Base-by-base conservation (phyloP, 176 grass and related monocot genomes). In the Ensete ventricosum region DNA sequence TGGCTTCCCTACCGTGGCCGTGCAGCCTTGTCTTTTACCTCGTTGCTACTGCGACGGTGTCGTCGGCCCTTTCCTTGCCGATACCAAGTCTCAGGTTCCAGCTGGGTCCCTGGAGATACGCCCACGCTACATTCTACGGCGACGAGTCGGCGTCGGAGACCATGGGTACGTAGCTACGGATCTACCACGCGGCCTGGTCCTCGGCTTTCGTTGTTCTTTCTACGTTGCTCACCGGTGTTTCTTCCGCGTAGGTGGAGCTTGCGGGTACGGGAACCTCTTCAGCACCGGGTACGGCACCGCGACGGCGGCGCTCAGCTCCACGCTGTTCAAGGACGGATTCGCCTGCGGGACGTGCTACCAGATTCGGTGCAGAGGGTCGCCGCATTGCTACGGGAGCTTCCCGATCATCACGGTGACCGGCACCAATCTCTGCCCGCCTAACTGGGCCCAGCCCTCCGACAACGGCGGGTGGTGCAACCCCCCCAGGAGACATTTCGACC, bases 391-490 rank as follows among this genome's bases (percentile, higher is more conserved):
- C 84, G 1, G 14, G 0, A 88, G 88, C 57, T 91, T 88, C 26
- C 94, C 88, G 50, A 54, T 82, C 63, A 80, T 85, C 84, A 93
- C 88, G 9, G 82, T 93, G 53, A 93, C 84, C 0, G 94, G 84
- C 16, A 93, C 90, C 14, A 98, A 91, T 79, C 84, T 94, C 10
- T 91, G 95, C 82, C 88, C 95, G 55, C 90, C 84, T 21, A 98
- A 98, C 87, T 91, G 86, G 90, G 86, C 84, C 58, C 72, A 83
- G 20, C 82, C 83, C 76, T 77, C 82, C 53, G 76, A 94, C 80
- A 54, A 76, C 67, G 95, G 88, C 25, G 95, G 90, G 0, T 94
- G 95, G 90, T 94, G 95, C 88, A 98, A 98, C 70, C 95, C 88
- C 2, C 90, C 95, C 1, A 82, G 95, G 57, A 53, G 73, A 22